Base-by-base conservation (phyloP, 2,329 filamentous ascomycete genomes). In the Curvularia verruculosa region DNA sequence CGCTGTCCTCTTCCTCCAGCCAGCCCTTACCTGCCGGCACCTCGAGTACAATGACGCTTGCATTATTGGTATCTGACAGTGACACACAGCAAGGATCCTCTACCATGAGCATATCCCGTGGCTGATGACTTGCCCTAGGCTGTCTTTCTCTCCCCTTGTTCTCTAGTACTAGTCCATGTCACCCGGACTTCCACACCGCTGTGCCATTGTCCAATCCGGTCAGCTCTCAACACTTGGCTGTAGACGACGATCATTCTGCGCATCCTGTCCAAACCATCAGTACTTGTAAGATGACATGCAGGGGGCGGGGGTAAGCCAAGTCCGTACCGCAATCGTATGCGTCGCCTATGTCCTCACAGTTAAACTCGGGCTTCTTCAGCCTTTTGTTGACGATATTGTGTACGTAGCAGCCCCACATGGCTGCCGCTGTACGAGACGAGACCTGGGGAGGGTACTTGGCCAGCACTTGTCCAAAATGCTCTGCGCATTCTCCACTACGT, bases 381-480 rank as follows among this genome's bases (percentile, higher is more conserved):
- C 84, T 83, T 68, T 83, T 80, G 68, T 89, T 89, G 59, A 89
- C 86, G 67, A 87, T 80, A 61, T 89, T 89, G 68, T 89, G 86
- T 39, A 88, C 83, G 68, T 86, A 85, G 70, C 86, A 89, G 8
- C 83, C 86, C 86, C 86, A 89, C 26, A 82, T 85, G 3, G 86
- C 85, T n/a, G 86, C 86, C 1, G 83, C 81, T 52, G 82, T 83
- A 40, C 86, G 80, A 21, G 84, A 86, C 5, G 83, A 84, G 15
- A 87, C 85, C 68, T 89, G 86, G 13, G 86, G 86, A 39, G 86
- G 86, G 64, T 84, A 88, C 64, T 86, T 85, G 65, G 82, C 80
- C 31, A 89, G 73, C 61, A 88, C 82, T 62, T 82, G 75, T 59
- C 85, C 82, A 71, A 89, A 89, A 70, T 89, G 86, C 59, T 81